Conservation (phyloP, 352 stramenopile species). For the Phytophthora multivora region DNA sequence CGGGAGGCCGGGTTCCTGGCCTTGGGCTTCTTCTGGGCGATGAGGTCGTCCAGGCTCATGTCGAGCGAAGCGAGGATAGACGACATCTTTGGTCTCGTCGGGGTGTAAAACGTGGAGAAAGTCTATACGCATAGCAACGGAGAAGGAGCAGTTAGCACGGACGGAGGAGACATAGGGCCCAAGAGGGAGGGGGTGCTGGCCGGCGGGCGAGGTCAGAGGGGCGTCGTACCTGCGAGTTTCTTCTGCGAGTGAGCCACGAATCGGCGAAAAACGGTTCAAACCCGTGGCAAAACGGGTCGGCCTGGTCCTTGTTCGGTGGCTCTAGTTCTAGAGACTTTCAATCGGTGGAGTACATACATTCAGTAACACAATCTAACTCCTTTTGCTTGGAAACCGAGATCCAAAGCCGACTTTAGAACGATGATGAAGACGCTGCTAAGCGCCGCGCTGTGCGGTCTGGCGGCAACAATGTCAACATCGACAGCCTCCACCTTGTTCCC, state of each 20-base stretch:
- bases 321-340: neutral
- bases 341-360: neutral
- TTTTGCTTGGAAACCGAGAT: conserved; percentile 14
- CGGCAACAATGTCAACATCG: conserved; percentile 9
- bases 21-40: conserved; percentile 76
- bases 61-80: conserved; percentile 83
- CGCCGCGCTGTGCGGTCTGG: conserved; percentile 33
- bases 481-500: conserved; percentile 39
- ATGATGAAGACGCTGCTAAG: conserved; percentile 41
- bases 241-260: conserved; percentile 35
- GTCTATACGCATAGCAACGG: neutral
- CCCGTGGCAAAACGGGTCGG: neutral
- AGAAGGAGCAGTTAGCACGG: conserved; percentile 2
- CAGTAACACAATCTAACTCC: too few relatives aligned
- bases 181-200: neutral
- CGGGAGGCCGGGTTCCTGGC: conserved; percentile 53
- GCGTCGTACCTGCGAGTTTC: conserved; percentile 27
- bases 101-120: neutral
- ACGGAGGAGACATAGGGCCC: neutral
- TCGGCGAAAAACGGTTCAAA: conserved; percentile 19
- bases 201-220: neutral
- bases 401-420: conserved; percentile 24
- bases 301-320: neutral
- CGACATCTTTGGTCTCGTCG: conserved; percentile 48
- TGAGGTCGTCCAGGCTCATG: conserved; percentile 87